A percentile compares a stretch with the other conserved stretches of the same genome.
Evolutionary conservation across 768 basidiomycete species (phyloP).

Genomic region (Lactarius quietus): DNA sequence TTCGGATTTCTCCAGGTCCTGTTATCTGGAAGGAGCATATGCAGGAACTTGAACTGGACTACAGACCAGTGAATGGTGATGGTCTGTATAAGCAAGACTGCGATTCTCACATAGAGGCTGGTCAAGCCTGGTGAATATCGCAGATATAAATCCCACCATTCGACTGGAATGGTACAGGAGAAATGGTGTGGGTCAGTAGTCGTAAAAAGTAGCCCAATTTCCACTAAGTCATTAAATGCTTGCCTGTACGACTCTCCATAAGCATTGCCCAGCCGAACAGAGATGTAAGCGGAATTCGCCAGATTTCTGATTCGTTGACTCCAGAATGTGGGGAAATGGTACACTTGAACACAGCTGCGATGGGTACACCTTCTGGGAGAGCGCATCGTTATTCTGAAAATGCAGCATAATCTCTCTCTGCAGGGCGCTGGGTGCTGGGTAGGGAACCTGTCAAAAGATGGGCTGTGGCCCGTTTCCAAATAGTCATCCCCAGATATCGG

Average conservation of each 20-base stretch:
- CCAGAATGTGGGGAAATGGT: neutral
- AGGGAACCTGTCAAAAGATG: slow-evolving; percentile 22
- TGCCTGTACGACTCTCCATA: slow-evolving; percentile 18
- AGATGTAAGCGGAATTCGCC: slow-evolving; percentile 4
- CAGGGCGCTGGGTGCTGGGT: slow-evolving; percentile 18
- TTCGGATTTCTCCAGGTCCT: too few relatives aligned
- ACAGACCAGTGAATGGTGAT: too few relatives aligned
- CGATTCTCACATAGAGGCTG: too few relatives aligned
- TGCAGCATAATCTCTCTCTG: slow-evolving; percentile 23
- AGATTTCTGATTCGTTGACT: slow-evolving; percentile 7
- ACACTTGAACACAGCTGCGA: slow-evolving; percentile 1
- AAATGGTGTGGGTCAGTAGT: slow-evolving; percentile 21
- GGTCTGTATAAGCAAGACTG: too few relatives aligned
- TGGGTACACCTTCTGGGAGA: slow-evolving; percentile 19
- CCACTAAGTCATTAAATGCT: slow-evolving; percentile 28
- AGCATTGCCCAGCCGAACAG: neutral
- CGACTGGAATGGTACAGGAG: slow-evolving; percentile 1
- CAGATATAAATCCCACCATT: slow-evolving; percentile 1
- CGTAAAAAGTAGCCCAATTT: slow-evolving; percentile 22
- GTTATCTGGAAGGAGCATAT: too few relatives aligned
- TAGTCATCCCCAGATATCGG: neutral
- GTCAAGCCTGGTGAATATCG: too few relatives aligned
- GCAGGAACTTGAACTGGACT: too few relatives aligned
- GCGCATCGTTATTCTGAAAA: slow-evolving; percentile 20
- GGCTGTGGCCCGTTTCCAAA: neutral